These are phyloP conservation scores for Penicillium nordicum DNA, from an alignment of 2,329 filamentous ascomycete species.

Conservation along the genomic window DNA sequence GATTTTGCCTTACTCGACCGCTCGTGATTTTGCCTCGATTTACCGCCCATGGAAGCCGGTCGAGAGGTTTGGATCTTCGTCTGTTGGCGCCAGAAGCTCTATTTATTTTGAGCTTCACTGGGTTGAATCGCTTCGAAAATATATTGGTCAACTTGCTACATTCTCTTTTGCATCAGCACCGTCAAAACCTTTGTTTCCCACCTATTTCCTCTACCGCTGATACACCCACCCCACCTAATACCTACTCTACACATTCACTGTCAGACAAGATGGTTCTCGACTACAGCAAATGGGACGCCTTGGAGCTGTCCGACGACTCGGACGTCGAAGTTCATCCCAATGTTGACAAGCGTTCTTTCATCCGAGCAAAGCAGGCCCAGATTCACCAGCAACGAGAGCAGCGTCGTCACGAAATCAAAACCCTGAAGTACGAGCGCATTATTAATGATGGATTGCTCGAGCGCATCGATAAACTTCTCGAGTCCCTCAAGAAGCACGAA, in stretches of 20 bases:
- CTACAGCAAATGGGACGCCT: slow-evolving; percentile 67
- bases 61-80: slow-evolving; percentile 31
- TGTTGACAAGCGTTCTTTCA: slow-evolving; percentile 97
- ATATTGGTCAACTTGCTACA: neutral
- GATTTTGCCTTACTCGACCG: slow-evolving; percentile 29
- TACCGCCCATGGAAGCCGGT: slow-evolving; percentile 35
- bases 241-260: slow-evolving; percentile 12
- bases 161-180: neutral
- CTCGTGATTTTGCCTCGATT: slow-evolving; percentile 19
- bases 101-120: neutral
- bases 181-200: slow-evolving; percentile 4
- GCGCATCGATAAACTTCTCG: slow-evolving; percentile 76
- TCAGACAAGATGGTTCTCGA: slow-evolving; percentile 54
- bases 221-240: slow-evolving; percentile 16
- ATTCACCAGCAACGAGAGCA: slow-evolving; percentile 89
- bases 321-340: slow-evolving; percentile 98
- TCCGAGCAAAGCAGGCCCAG: slow-evolving; percentile 94
- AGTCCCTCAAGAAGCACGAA: slow-evolving; percentile 70
- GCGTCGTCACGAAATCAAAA: slow-evolving; percentile 83
- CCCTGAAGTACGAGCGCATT: slow-evolving; percentile 80
- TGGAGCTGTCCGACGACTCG: slow-evolving; percentile 97
- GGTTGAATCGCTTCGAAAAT: neutral
- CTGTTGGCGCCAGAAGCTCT: slow-evolving; percentile 4
- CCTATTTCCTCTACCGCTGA: slow-evolving; percentile 17
- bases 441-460: slow-evolving; percentile 88